Evolutionary conservation across 2,329 filamentous ascomycete genomes (phyloP), one percentile per base, ranked within the genome.

Genomic region (Alternaria panax): DNA sequence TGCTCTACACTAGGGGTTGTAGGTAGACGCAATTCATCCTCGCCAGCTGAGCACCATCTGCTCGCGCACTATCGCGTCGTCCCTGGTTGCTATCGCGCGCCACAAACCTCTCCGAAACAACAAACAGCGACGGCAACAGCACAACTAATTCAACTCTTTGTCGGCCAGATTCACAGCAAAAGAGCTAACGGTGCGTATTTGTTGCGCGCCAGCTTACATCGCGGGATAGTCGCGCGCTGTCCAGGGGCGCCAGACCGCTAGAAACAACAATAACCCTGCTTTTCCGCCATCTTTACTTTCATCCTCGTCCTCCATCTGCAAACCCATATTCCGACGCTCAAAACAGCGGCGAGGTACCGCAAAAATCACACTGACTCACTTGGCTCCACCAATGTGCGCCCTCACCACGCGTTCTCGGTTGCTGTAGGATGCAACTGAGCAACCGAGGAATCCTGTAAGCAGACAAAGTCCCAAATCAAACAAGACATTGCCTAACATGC

Each of bases 361-460:
- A 36, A 48, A 48, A 34, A 14, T 5, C 20, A 11, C 30, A 9
- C 18, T 36, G 7, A 30, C 14, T 54, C 30, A 24, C 30, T 16
- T 50, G n/a, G 7, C 6, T 27, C 2, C 34, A 46, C 46, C n/a
- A 45, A 57, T 61, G 53, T 50, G 32, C 54, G 38, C 30, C 30
- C 41, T 42, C 20, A 41, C 27, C 16, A 34, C 20, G 6, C 9
- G 11, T 40, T 61, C 43, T 56, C 40, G 40, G 55, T 62, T 64
- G 51, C 52, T 18, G 5, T 62, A 61, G 47, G 20, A 51, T 56
- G 62, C 59, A 61, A 51, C 62, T 59, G 57, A 58, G 56, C 34
- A n/a, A 18, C 30, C 32, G n/a, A 20, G 28, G 12, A 48, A 16
- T 11, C 25, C 27, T 54, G 60, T 63, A 46, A 54, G 60, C 51